Base-by-base conservation (phyloP, 306 rosid species). In the Malus fusca region DNA sequence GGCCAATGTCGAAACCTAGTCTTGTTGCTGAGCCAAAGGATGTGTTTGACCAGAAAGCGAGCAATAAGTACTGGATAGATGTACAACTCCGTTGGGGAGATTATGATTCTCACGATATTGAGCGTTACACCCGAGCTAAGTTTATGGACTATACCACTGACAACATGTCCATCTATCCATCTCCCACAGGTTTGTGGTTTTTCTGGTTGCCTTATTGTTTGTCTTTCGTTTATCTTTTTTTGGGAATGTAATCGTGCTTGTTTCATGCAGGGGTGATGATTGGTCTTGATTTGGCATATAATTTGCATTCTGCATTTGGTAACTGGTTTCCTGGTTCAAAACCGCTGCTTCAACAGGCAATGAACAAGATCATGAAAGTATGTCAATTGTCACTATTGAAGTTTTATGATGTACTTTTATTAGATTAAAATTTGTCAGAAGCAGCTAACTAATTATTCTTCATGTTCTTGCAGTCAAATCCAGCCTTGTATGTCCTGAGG, bases 1-100 rank as follows among this genome's bases (percentile, higher is more conserved):
- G 99, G 99, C 97, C 97, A 30, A 96, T 96, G 99, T 96, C 98
- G 48, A 96, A 96, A 85, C 99, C 99, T 77, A 96, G 99, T 82
- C 92, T 96, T 40, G 99, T 96, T 8, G 99, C 99, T 2, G 99
- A 96, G 84, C 90, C 97, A 74, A 96, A 96, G 87, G 99, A 96
- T 85, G 96, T 96, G 77, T 96, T 92, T 82, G 99, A 96, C 83
- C 99, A 96, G 83, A 96, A 96, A 84, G 96, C 96, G 66, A 96
- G 98, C 86, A 96, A 96, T 63, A 96, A 96, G 85, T 96, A 96
- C 83, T 96, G 99, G 99, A 88, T 96, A 75, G 99, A 92, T 68
- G 98, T 92, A 68, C 99, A 96, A 75, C 98, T 96, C 37, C 89
- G 99, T 9, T 96, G 99, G 99, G 99, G 99, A 62, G 99, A 96